A percentile compares a stretch with the other conserved stretches of the same genome.
Conservation (phyloP, 768 basidiomycete genomes). For the Termitomyces sp. region DNA sequence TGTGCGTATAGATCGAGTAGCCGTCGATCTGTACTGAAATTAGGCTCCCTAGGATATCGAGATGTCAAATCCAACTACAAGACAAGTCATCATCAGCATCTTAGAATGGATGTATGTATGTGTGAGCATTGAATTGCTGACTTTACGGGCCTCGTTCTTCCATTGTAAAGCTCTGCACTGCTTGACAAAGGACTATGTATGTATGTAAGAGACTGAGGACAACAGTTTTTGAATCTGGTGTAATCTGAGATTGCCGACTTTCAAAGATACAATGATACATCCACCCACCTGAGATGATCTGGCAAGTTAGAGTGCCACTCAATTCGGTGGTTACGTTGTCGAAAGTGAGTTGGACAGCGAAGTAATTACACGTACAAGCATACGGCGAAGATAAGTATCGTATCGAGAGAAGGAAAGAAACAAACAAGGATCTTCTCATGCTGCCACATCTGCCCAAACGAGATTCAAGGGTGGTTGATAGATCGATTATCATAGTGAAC, state of each 20-base stretch:
- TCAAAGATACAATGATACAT: neutral
- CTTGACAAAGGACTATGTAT: too few relatives aligned
- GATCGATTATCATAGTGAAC: conserved; percentile 8
- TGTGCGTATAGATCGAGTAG: too few relatives aligned
- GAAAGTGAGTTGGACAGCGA: neutral
- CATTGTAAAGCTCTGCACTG: too few relatives aligned
- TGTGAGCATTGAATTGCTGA: neutral
- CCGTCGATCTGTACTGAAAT: neutral
- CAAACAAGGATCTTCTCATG: neutral
- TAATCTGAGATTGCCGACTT: conserved; percentile 1
- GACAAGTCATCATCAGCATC: neutral
- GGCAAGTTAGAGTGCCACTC: too few relatives aligned
- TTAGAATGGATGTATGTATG: neutral
- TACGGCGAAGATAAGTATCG: too few relatives aligned
- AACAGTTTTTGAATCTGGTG: neutral
- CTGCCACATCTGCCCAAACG: neutral
- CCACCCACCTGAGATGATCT: neutral
- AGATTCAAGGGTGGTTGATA: neutral
- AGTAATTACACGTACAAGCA: neutral
- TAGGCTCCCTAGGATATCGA: neutral
- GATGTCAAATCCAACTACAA: neutral
- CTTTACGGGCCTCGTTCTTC: neutral
- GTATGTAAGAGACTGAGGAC: too few relatives aligned
- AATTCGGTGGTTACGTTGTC: neutral
- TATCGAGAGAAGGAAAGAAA: neutral